phyloP scores from a whole-genome alignment of 441 rosid genomes.

The Macaranga tanarius region DNA sequence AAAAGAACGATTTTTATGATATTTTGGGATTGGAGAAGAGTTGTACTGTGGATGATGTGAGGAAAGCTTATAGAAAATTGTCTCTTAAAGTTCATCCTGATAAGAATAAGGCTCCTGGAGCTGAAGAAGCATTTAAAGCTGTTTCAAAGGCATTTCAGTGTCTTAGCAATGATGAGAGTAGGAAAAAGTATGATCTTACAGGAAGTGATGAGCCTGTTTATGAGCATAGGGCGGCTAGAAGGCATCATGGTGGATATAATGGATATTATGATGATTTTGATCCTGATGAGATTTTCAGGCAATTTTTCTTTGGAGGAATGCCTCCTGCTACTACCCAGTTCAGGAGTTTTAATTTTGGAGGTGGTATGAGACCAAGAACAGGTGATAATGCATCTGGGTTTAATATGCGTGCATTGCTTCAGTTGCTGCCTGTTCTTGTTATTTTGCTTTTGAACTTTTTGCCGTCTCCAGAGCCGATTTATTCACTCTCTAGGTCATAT shows the following conservation, averaged over 20 bases:
- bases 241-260: constrained; percentile 41
- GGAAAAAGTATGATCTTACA: constrained; percentile 65
- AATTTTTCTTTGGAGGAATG: constrained; percentile 90
- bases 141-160: constrained; percentile 95
- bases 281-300: constrained; percentile 91
- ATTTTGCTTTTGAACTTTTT: constrained; percentile 67
- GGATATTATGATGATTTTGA: constrained; percentile 83
- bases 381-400: constrained; percentile 67
- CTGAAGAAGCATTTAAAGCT: constrained; percentile 88
- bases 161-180: constrained; percentile 60
- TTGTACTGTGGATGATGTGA: constrained; percentile 72
- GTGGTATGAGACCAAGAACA: constrained; percentile 54
- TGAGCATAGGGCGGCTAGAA: constrained; percentile 46
- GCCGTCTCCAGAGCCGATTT: constrained; percentile 76
- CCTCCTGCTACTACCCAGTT: constrained; percentile 72
- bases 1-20: constrained; percentile 82
- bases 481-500: constrained; percentile 61
- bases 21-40: constrained; percentile 62
- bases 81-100: constrained; percentile 93
- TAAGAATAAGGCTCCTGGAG: constrained; percentile 89
- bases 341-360: constrained; percentile 61
- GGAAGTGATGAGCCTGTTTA: constrained; percentile 80
- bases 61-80: constrained; percentile 78
- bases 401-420: constrained; percentile 59
- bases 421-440: constrained; percentile 71